These are phyloP conservation scores for bread wheat (Triticum aestivum) DNA, from an alignment of 176 grass and related monocot genomes.

Conservation along the genomic window DNA sequence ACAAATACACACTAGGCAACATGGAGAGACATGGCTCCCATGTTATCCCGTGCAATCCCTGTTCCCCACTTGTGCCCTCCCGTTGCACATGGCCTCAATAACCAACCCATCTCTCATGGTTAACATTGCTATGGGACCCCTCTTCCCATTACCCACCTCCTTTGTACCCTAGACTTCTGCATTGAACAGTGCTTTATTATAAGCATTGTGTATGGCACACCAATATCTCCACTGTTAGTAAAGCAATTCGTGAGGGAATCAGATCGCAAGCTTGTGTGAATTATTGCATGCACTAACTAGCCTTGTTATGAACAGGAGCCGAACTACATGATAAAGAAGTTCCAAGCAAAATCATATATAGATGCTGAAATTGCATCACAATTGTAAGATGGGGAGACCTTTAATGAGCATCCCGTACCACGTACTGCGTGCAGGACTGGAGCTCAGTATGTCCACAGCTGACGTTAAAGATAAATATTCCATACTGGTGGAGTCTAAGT, in stretches of 20 bases:
- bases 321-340: constrained; percentile 16
- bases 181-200: constrained; percentile 40
- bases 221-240: constrained; percentile 30
- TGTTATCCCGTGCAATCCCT: constrained; percentile 74
- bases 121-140: constrained; percentile 57
- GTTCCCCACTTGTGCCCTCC: constrained; percentile 72
- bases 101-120: constrained; percentile 39
- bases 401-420: constrained; percentile 29
- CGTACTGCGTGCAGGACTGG: constrained; percentile 22
- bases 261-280: constrained; percentile 25
- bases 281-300: constrained; percentile 42
- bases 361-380: background rate
- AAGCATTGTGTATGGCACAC: constrained; percentile 15
- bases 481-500: constrained; percentile 31
- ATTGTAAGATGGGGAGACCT: constrained; percentile 20
- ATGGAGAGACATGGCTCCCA: constrained; percentile 73
- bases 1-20: constrained; percentile 68
- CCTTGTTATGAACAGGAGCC: constrained; percentile 28
- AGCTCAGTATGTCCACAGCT: constrained; percentile 27
- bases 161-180: constrained; percentile 38
- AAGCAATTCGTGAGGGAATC: constrained; percentile 31
- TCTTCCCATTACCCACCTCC: constrained; percentile 36
- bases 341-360: background rate
- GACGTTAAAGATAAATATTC: constrained; percentile 48
- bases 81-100: constrained; percentile 80